Evolutionary conservation across 768 basidiomycete genomes (phyloP).

Genomic region (Xerocomellus chrysenteron): DNA sequence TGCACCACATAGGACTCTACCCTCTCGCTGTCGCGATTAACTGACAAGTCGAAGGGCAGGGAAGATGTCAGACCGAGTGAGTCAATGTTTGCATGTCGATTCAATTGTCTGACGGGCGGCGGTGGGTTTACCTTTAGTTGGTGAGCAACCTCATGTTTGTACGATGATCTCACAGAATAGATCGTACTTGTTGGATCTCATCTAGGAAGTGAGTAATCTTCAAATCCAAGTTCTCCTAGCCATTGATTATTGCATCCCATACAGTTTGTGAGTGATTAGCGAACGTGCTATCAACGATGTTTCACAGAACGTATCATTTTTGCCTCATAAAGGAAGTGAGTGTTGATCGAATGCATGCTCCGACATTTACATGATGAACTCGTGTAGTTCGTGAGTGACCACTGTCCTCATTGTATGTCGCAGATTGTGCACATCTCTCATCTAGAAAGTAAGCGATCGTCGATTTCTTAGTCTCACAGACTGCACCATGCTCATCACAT

Average conservation of each 20-base stretch:
- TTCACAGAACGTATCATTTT: not conserved
- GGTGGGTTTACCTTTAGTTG: not conserved
- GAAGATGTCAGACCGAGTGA: no score
- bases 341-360: no score
- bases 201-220: not conserved
- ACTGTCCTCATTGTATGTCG: no score
- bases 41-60: no score
- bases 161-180: not conserved
- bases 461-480: not conserved
- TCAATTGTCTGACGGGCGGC: no score
- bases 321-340: no score
- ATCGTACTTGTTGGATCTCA: not conserved
- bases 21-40: no score
- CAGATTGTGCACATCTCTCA: not conserved
- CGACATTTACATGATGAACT: no score
- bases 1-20: no score
- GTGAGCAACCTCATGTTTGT: not conserved
- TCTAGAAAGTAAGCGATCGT: not conserved
- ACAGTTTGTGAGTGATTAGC: no score
- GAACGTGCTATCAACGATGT: not conserved
- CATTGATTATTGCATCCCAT: no score
- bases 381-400: not conserved
- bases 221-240: not conserved
- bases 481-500: not conserved
- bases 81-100: no score